phyloP scores from a whole-genome alignment of 257 asterid species.

The Nicotiana knightiana region DNA sequence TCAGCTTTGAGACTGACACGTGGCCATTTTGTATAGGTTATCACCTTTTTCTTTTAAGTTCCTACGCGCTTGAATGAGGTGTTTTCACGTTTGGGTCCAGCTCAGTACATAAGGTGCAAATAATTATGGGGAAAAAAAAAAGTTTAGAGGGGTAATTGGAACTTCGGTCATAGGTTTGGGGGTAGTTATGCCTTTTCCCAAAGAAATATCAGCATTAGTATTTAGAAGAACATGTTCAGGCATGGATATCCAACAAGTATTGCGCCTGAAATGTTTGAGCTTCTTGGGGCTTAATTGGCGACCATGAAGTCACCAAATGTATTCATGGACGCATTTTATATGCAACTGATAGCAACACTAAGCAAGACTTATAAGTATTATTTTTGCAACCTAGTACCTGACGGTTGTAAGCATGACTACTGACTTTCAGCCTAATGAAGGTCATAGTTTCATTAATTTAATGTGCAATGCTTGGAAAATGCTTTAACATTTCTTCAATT shows the following conservation, averaged over 20 bases:
- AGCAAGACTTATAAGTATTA: neutral
- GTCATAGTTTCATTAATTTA: neutral
- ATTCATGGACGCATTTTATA: neutral
- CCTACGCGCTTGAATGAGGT: too few relatives aligned
- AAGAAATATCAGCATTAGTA: neutral
- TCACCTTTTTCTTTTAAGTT: too few relatives aligned
- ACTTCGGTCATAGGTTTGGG: too few relatives aligned
- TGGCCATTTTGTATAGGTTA: too few relatives aligned
- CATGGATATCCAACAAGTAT: neutral
- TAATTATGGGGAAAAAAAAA: too few relatives aligned
- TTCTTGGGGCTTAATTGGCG: neutral
- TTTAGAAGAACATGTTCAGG: neutral
- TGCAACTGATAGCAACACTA: neutral
- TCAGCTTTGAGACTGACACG: too few relatives aligned
- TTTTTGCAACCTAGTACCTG: neutral
- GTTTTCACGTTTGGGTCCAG: too few relatives aligned
- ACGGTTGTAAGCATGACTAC: neutral
- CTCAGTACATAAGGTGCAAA: too few relatives aligned
- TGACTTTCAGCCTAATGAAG: neutral
- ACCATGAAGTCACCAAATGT: neutral
- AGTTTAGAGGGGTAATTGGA: too few relatives aligned
- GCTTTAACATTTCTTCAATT: neutral
- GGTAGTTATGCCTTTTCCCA: too few relatives aligned
- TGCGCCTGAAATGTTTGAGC: neutral
- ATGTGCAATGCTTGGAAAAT: neutral